Base-by-base conservation (phyloP, 2,329 filamentous ascomycete genomes). In the Macroventuria anomochaeta region DNA sequence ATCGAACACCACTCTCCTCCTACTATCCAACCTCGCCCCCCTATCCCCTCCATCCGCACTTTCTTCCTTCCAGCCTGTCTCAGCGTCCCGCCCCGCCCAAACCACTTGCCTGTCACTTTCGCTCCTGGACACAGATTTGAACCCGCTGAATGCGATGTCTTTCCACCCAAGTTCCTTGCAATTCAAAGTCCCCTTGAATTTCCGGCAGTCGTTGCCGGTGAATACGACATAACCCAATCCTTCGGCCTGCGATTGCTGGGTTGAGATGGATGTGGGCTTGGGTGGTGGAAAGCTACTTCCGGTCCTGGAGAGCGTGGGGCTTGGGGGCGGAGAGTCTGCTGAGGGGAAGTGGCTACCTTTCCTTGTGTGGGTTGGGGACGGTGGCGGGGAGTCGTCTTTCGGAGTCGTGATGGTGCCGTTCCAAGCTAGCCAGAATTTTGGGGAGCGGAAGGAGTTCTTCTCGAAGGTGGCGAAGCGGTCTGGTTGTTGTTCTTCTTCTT, bases 361-460 rank as follows among this genome's bases (percentile, higher is more conserved):
- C 6, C 31, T 29, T 0, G 43, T 5, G 8, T 18, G 6, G 3
- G 31, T 12, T 7, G 42, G 49, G 0, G 49, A 33, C 10, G 39
- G 20, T 0, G 46, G 51, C 0, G 51, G 44, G 2, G 44, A 23
- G 23, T 17, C 26, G 2, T 33, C 5, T 5, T 3, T 12, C 2
- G 17, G 38, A 10, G 21, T 13, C 1, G 37, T 28, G 7, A 53
- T 43, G 10, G 26, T n/a, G 34, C 63, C 63, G 38, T 55, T 64
- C 63, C 63, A 68, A n/a, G 53, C 53, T 7, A 68, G 50, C 65
- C 65, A 68, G 39, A 68, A 68, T 25, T 67, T 68, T 20, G 65
- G 65, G 3, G 53, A 43, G n/a, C 65, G 62, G 41, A 68, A 67
- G 37, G 60, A 64, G 44, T 68, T 68, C 41, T 67, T 68, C 17